Percentiles rank a stretch among this genome's conserved stretches.
phyloP scores from a whole-genome alignment of 2,329 filamentous ascomycete species.

The Diplodia sapinea region DNA sequence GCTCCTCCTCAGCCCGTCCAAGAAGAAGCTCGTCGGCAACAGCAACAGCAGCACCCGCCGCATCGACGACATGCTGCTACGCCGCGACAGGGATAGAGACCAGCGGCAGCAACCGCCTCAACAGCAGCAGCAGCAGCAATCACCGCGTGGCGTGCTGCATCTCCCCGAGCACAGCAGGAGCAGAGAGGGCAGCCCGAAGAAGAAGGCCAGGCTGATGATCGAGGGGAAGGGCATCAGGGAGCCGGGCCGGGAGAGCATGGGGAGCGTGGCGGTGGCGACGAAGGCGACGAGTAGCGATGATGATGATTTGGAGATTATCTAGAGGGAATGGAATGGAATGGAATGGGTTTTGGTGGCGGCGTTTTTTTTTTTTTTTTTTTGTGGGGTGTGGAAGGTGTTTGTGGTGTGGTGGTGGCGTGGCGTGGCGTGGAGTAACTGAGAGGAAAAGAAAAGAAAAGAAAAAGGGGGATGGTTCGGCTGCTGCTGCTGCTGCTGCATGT shows the following conservation, averaged over 20 bases:
- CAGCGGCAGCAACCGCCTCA: neutral
- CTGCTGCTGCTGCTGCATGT: too few species aligned
- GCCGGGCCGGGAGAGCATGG: slow-evolving; percentile 55
- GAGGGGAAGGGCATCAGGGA: slow-evolving; percentile 56
- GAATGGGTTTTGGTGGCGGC: neutral
- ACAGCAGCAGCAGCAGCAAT: neutral
- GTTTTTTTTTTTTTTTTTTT: neutral
- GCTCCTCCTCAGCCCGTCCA: slow-evolving; percentile 25
- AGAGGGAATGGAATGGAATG: neutral
- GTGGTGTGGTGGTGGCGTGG: neutral
- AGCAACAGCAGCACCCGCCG: slow-evolving; percentile 6
- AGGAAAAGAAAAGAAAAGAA: neutral
- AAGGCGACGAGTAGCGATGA: slow-evolving; percentile 45
- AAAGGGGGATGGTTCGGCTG: neutral
- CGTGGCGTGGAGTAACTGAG: too few species aligned
- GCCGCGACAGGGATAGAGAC: neutral
- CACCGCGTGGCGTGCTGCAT: slow-evolving; percentile 4
- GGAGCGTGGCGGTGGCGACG: slow-evolving; percentile 40
- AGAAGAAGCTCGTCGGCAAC: slow-evolving; percentile 4
- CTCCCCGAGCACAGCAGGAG: slow-evolving; percentile 33
- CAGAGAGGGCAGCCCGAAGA: slow-evolving; percentile 51
- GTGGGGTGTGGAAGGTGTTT: neutral
- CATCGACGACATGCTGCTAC: slow-evolving; percentile 23
- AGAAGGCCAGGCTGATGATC: slow-evolving; percentile 56
- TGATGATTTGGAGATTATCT: slow-evolving; percentile 58